A percentile compares a stretch with the other conserved stretches of the same genome.
phyloP scores from a whole-genome alignment of 2,329 filamentous ascomycete species.

The Alternaria triticimaculans region DNA sequence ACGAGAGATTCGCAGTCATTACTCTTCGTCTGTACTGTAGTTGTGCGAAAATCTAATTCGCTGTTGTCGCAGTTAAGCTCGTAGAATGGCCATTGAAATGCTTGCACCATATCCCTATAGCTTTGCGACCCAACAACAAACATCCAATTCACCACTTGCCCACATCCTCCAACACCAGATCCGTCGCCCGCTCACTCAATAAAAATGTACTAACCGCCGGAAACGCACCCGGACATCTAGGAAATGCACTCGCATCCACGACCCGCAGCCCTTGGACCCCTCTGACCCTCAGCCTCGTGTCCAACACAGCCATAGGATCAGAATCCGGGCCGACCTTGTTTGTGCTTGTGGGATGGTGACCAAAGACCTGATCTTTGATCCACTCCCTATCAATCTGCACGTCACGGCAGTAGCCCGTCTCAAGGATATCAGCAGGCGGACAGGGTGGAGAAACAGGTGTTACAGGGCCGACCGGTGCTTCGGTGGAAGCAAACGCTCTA shows the following conservation, averaged over 20 bases:
- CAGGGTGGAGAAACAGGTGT: constrained; percentile 49
- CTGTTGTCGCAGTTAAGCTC: background rate
- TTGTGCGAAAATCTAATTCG: background rate
- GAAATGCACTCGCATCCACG: constrained; percentile 35
- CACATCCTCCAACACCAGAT: constrained; percentile 27
- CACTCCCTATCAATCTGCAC: constrained; percentile 23
- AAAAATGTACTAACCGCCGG: constrained; percentile 58
- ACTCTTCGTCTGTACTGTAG: background rate
- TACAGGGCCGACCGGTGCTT: constrained; percentile 50
- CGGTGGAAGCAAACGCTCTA: constrained; percentile 62
- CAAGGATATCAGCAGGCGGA: constrained; percentile 43
- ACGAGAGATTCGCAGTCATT: background rate
- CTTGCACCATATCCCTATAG: background rate
- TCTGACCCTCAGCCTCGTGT: constrained; percentile 44
- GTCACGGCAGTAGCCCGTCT: constrained; percentile 27
- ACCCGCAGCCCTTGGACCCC: constrained; percentile 61
- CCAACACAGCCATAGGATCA: constrained; percentile 43
- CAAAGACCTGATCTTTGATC: constrained; percentile 26
- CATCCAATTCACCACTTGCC: background rate
- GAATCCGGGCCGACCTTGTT: constrained; percentile 31
- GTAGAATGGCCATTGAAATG: background rate
- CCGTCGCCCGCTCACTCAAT: constrained; percentile 26
- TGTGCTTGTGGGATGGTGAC: constrained; percentile 27
- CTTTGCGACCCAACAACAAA: background rate
- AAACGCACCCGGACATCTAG: constrained; percentile 57